Conservation (phyloP, 352 stramenopile genomes). For the Blastocystis sp. region DNA sequence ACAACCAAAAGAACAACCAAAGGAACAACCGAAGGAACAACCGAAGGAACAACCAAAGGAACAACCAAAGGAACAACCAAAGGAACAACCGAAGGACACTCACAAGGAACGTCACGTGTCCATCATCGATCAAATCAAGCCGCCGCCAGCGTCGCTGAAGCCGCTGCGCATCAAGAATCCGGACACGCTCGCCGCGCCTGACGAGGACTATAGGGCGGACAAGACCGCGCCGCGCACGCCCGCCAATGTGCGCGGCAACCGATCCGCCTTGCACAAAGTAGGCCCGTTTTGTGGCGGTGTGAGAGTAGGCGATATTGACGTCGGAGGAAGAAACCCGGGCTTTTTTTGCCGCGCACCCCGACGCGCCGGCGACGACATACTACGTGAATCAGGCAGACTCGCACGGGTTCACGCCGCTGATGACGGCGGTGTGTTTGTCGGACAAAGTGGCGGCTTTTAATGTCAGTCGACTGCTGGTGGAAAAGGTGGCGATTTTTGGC, state of each 20-base stretch:
- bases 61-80: not conserved
- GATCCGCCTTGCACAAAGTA: conserved; percentile 54
- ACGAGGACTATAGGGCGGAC: conserved; percentile 51
- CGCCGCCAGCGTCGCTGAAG: not conserved
- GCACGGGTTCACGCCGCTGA: conserved; percentile 61
- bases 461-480: conserved; percentile 32
- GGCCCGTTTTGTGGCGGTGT: not conserved
- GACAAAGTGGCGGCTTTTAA: conserved; percentile 42
- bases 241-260: conserved; percentile 49
- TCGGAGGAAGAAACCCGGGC: conserved; percentile 29
- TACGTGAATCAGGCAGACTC: conserved; percentile 56
- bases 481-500: conserved; percentile 8
- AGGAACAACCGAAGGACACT: not conserved
- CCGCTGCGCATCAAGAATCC: conserved; percentile 48
- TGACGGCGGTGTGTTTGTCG: conserved; percentile 53
- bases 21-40: too few species aligned
- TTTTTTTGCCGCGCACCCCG: conserved; percentile 11
- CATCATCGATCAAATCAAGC: conserved; percentile 37
- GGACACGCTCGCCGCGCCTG: conserved; percentile 1
- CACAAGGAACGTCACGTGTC: not conserved
- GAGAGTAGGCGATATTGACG: conserved; percentile 39
- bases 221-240: conserved; percentile 35
- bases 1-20: too few species aligned
- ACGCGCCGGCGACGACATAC: conserved; percentile 6
- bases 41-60: too few species aligned